These are phyloP conservation scores for Russula lepida DNA, from an alignment of 768 basidiomycete species.

Conservation along the genomic window DNA sequence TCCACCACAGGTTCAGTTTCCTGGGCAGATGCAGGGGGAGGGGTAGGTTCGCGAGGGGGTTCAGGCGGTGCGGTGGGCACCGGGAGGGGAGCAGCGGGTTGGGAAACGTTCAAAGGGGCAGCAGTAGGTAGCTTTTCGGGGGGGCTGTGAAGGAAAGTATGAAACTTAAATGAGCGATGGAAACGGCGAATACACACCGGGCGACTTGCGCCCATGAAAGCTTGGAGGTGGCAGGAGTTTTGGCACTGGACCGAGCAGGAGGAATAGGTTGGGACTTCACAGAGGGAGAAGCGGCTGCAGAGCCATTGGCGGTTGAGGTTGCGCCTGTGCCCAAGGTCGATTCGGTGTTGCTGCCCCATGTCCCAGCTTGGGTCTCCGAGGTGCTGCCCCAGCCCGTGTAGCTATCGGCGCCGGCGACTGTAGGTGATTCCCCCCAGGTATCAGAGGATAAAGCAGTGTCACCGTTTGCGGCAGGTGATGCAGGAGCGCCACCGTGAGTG, in stretches of 20 bases:
- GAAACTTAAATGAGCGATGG: background rate
- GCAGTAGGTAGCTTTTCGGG: constrained; percentile 55
- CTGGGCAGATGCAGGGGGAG: constrained; percentile 19
- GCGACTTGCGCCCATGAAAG: constrained; percentile 84
- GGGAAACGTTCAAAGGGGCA: constrained; percentile 27
- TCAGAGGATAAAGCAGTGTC: constrained; percentile 23
- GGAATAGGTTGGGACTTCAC: constrained; percentile 27
- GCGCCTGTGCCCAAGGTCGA: constrained; percentile 27
- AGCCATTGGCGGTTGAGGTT: constrained; percentile 25
- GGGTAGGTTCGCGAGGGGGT: constrained; percentile 21
- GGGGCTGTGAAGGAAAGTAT: constrained; percentile 33
- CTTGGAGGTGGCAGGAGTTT: constrained; percentile 65
- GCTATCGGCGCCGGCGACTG: constrained; percentile 24
- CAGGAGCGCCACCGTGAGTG: constrained; percentile 27
- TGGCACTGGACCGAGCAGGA: constrained; percentile 28
- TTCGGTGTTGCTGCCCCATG: constrained; percentile 26
- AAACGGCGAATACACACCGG: constrained; percentile 37
- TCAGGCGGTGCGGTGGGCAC: constrained; percentile 22
- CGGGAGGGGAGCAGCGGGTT: constrained; percentile 22
- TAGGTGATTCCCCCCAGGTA: constrained; percentile 23
- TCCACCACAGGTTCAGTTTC: constrained; percentile 30
- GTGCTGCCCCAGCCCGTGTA: constrained; percentile 22
- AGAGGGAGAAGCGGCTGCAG: constrained; percentile 25
- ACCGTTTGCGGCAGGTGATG: constrained; percentile 14
- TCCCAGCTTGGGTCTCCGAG: constrained; percentile 23